Evolutionary conservation across 176 grass and related monocot species (phyloP).

Genomic region (Echinochloa phyllopogon): DNA sequence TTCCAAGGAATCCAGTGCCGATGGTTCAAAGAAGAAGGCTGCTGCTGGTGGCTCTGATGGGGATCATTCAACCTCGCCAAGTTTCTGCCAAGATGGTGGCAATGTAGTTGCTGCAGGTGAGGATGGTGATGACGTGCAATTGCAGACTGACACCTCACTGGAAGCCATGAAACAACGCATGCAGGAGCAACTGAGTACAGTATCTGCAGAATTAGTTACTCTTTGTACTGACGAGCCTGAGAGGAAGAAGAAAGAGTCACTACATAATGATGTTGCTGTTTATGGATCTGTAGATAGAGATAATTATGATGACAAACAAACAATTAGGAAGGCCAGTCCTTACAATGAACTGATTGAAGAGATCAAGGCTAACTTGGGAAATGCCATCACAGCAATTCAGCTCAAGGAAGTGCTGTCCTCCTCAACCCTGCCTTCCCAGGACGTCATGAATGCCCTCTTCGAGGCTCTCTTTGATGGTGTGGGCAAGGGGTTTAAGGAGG

Average conservation of each 20-base stretch:
- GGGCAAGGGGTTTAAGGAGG: constrained; percentile 75
- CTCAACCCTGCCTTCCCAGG: constrained; percentile 46
- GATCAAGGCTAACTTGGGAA: constrained; percentile 58
- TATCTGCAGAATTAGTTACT: constrained; percentile 85
- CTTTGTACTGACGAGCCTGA: constrained; percentile 51
- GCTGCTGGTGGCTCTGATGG: constrained; percentile 60
- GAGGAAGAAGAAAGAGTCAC: constrained; percentile 37
- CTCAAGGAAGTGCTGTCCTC: constrained; percentile 50
- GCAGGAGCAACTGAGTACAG: constrained; percentile 76
- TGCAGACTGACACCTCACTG: constrained; percentile 81
- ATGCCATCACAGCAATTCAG: constrained; percentile 48
- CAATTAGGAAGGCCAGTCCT: not conserved
- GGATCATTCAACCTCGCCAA: constrained; percentile 58
- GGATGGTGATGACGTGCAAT: constrained; percentile 67
- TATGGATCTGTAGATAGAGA: constrained; percentile 6
- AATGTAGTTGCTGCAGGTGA: constrained; percentile 39
- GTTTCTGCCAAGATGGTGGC: constrained; percentile 45
- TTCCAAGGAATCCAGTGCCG: constrained; percentile 46
- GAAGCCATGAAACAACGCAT: constrained; percentile 75
- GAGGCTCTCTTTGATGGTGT: constrained; percentile 65
- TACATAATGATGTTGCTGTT: not conserved
- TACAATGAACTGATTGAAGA: constrained; percentile 49
- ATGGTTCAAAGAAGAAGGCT: constrained; percentile 40
- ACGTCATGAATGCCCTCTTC: constrained; percentile 64
- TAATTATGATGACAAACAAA: not conserved